Base-by-base conservation (phyloP, 441 rosid species). In the Pelargonium fulgidum region DNA sequence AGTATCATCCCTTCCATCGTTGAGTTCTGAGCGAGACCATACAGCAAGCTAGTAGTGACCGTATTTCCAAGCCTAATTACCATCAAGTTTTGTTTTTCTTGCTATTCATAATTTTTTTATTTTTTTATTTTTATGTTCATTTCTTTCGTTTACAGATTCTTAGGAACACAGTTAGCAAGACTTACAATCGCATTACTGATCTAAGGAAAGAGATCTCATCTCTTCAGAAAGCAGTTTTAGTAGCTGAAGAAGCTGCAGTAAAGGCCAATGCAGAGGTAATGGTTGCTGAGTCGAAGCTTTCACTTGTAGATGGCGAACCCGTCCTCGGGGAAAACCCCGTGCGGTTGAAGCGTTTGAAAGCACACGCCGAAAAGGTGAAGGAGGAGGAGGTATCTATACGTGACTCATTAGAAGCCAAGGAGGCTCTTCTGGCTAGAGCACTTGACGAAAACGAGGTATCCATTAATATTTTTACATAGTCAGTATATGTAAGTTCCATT, bases 81-180 rank as follows among this genome's bases (percentile, higher is more conserved):
- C 56, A 3, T n/a, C 7, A 48, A 12, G 1, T n/a, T 48, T 48
- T 48, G 56, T 12, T 48, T 48, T 48, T n/a, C 17, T 19, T 58
- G 62, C 29, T 54, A 58, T n/a, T 4, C 12, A 13, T 12, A n/a
- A 48, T 48, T 48, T 48, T 14, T 56, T 14, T 29, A 3, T 24
- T 24, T 2, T 24, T 24, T 24, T 22, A 22, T 22, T 7, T 54
- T 45, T 41, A 3, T 64, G 7, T 68, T 67, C 10, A 3, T 70
- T 8, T 71, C 50, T 42, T 56, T 71, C 52, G 52, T 69, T 17
- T 74, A 56, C 85, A 93, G 96, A 84, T 91, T 75, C 96, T 93
- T 74, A 84, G 97, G 75, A 96, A 93, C 84, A 91, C 97, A 58
- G 84, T 96, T 68, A 88, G 81, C 86, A 96, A 96, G 87, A 91